A percentile compares a stretch with the other conserved stretches of the same genome.
phyloP scores from a whole-genome alignment of 106 monocot species.

The Dactylorhiza incarnata region DNA sequence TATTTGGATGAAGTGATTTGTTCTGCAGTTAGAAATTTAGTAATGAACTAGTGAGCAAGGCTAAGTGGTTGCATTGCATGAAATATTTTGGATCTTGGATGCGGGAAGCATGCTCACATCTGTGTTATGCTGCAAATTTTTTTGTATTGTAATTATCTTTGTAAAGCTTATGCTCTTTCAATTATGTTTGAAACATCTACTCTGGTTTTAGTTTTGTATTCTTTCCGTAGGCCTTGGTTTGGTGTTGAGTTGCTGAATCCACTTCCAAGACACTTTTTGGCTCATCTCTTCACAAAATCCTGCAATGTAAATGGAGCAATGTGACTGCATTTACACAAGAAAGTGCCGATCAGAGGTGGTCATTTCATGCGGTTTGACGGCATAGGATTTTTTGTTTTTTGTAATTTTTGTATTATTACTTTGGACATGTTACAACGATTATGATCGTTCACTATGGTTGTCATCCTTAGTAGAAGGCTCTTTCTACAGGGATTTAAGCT shows the following conservation, averaged over 20 bases:
- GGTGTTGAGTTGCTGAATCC: background rate
- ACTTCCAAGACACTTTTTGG: background rate
- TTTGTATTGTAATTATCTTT: background rate
- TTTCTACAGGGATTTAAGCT: no score
- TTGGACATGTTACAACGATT: no score
- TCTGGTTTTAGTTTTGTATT: background rate
- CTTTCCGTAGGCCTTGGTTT: background rate
- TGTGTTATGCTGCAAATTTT: no score
- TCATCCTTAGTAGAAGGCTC: no score
- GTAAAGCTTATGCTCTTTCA: background rate
- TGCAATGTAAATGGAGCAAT: background rate
- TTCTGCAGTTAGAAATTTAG: background rate
- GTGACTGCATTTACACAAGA: background rate
- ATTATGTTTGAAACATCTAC: background rate
- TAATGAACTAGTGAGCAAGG: background rate
- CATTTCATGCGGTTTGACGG: no score
- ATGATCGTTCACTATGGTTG: no score
- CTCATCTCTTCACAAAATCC: background rate
- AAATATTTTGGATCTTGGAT: background rate
- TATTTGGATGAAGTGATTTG: background rate
- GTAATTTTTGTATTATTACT: no score
- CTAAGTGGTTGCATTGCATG: background rate
- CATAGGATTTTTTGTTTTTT: no score
- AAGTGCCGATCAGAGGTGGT: no score
- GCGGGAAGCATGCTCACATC: background rate